phyloP scores from a whole-genome alignment of 148 eudicot species.

The Rhododendron simsii region DNA sequence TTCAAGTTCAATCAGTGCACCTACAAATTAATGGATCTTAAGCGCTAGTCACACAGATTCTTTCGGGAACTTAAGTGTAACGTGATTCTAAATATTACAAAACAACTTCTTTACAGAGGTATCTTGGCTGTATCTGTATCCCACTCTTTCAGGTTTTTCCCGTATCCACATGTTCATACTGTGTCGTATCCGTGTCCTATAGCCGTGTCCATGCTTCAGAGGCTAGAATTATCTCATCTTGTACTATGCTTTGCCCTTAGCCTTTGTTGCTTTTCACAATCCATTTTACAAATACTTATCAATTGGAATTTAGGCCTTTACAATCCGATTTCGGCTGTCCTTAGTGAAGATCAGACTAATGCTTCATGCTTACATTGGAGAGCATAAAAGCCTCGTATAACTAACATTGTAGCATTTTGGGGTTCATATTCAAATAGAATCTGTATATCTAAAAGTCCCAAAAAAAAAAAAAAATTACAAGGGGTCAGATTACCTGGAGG shows the following conservation, averaged over 20 bases:
- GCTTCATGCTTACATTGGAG: not conserved
- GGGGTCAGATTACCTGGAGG: conserved; percentile 56
- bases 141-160: not conserved
- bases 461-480: not conserved
- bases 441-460: not conserved
- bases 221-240: not conserved
- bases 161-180: not conserved
- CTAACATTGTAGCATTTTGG: not conserved
- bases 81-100: not conserved
- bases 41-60: not conserved
- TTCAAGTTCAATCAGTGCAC: not conserved
- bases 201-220: not conserved
- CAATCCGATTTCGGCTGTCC: not conserved
- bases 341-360: not conserved
- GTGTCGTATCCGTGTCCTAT: not conserved
- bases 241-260: not conserved
- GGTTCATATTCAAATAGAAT: not conserved
- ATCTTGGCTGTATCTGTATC: not conserved
- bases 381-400: not conserved
- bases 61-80: not conserved
- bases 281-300: not conserved
- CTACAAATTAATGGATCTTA: not conserved
- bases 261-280: not conserved
- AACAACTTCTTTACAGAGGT: not conserved
- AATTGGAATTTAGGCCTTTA: not conserved